phyloP scores from a whole-genome alignment of 345 rosid genomes.

The Zanthoxylum bungeanum region DNA sequence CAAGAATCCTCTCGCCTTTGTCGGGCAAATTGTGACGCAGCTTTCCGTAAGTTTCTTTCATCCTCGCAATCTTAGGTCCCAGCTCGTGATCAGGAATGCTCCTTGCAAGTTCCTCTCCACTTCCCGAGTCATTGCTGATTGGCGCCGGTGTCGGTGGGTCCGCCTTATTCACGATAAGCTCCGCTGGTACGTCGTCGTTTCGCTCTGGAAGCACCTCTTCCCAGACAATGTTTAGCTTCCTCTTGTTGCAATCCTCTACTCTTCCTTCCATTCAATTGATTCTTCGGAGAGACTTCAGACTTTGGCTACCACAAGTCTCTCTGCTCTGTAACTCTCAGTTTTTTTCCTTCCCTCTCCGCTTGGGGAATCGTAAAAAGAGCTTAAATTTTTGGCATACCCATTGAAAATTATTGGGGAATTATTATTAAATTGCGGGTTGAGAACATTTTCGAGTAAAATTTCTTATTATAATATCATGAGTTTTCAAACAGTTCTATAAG shows the following conservation, averaged over 20 bases:
- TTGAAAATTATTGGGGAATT: no score
- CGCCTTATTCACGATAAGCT: conserved; percentile 25
- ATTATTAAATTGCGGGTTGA: no score
- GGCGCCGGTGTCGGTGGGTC: conserved; percentile 1
- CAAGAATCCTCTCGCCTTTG: conserved; percentile 46
- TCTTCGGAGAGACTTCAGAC: neutral
- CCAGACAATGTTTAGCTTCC: conserved; percentile 43
- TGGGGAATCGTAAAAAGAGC: no score
- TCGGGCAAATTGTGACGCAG: conserved; percentile 29
- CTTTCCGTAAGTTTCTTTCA: neutral
- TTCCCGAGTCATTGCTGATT: conserved; percentile 19
- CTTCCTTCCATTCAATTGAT: conserved; percentile 17
- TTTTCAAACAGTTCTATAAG: no score
- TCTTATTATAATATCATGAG: no score
- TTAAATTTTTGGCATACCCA: no score
- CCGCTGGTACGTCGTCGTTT: conserved; percentile 27
- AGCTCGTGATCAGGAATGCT: conserved; percentile 35
- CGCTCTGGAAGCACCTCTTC: conserved; percentile 9
- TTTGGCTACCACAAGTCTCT: neutral
- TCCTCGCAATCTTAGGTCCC: conserved; percentile 30
- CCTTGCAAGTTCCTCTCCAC: conserved; percentile 6
- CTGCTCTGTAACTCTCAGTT: no score
- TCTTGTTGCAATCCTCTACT: conserved; percentile 25
- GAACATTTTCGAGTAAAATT: no score
- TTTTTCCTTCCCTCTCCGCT: no score